Evolutionary conservation across 2,329 filamentous ascomycete species (phyloP), one percentile per base, ranked within the genome.

Genomic region (Falciphora oryzae): DNA sequence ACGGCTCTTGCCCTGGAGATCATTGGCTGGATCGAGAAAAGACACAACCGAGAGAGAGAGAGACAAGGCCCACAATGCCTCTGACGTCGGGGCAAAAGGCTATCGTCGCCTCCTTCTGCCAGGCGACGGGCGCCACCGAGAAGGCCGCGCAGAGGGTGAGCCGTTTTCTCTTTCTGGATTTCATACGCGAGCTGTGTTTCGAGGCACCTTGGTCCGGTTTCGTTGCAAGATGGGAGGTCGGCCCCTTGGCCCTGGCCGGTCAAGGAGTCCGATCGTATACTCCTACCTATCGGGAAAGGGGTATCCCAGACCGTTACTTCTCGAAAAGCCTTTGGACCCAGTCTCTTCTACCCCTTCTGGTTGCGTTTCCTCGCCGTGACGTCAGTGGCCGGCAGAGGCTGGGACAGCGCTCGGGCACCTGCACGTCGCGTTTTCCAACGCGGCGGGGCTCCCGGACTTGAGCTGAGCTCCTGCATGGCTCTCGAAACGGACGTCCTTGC

Each of bases 131-230:
- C 44, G 75, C 77, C 22, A 72, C 73, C 22, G 80, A 81, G 63
- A 77, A 78, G 66, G 75, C 73, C 44, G 80, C 81, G 50, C 73
- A 75, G 65, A 76, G 77, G 73, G 81, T 83, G 77, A 69, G 79
- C n/a, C 11, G 22, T 11, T 7, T 10, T 53, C 44, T 22, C 8
- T 11, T n/a, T 8, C 4, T 10, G 38, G 7, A 18, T 22, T 22
- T 4, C 38, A 22, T 44, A 44, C 10, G 10, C 38, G 10, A 44
- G 18, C 38, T 18, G 14, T 16, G 38, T 18, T 14, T 71, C 59
- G 22, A 11, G 31, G 10, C 31, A 11, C 4, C 7, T 32, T 32
- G 5, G 10, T 32, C 10, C 31, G 31, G 31, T 32, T 4, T 11
- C 2, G 31, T 8, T 8, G 31, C 4, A 32, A 2, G 6, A 8